phyloP scores from a whole-genome alignment of 78 protist genomes.

The Chrysochromulina tobinii region DNA sequence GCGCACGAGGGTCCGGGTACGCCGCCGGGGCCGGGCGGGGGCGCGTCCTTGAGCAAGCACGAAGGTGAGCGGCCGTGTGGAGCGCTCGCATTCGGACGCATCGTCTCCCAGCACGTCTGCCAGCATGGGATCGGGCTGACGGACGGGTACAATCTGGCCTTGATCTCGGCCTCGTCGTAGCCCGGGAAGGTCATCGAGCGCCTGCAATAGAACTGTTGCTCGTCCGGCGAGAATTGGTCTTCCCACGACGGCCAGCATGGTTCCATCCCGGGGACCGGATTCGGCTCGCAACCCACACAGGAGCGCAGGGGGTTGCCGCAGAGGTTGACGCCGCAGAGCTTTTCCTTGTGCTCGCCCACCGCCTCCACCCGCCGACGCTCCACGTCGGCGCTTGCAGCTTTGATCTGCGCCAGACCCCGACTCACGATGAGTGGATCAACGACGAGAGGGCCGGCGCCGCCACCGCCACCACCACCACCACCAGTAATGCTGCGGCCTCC shows the following conservation, averaged over 20 bases:
- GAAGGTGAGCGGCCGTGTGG: too few species aligned
- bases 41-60: too few species aligned
- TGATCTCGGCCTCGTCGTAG: neutral
- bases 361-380: too few species aligned
- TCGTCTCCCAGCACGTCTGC: neutral
- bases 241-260: conserved; percentile 4
- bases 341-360: too few species aligned
- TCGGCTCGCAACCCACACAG: neutral
- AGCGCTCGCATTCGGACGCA: neutral
- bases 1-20: too few species aligned
- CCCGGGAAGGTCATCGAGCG: neutral
- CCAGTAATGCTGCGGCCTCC: too few species aligned
- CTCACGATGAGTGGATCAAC: too few species aligned
- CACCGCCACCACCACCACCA: too few species aligned
- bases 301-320: conserved; percentile 4
- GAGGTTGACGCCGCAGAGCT: neutral
- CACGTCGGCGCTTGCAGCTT: too few species aligned
- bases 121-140: neutral
- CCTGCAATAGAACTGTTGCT: neutral
- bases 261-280: neutral
- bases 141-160: neutral
- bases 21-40: too few species aligned
- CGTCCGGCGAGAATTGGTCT: neutral
- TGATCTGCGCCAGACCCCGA: neutral
- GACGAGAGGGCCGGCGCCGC: too few species aligned